Evolutionary conservation across 1,139 yeast genomes (phyloP), one percentile per base, ranked within the genome.

Genomic region (Taphrina communis): DNA sequence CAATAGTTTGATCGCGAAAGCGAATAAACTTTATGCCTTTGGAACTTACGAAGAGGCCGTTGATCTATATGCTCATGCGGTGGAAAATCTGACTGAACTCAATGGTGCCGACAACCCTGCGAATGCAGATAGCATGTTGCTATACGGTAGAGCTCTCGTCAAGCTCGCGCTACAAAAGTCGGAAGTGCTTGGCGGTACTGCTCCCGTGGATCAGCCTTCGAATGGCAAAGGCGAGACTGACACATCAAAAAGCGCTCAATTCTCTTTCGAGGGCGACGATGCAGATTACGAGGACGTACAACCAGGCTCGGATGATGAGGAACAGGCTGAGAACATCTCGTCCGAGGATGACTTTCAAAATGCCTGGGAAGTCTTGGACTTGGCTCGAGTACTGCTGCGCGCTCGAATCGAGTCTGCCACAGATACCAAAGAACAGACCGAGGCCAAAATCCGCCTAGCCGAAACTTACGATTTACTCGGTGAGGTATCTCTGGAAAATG

Each of bases 311-410:
- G 78, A 74, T 6, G 79, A 74, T 6, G 81, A 76, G 6, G 81
- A 76, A 6, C 80, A 77, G 2, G 75, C 71, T 1, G 78, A 75
- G 7, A 82, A 79, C 25, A 86, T 80, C 57, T 85, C 81, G 42
- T 86, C 84, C 53, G 88, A 87, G 73, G 82, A 86, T 46, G 97
- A 91, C 75, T 88, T 92, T 75, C 96, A 89, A 76, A 83, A 87
- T 35, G 96, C 97, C 0, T 91, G 97, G 97, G 94, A 88, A 71
- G 85, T 90, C 25, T 81, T 90, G 50, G 97, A 92, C 75, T 80
- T 89, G 60, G 84, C 96, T 0, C 82, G 97, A 73, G 81, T 88
- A 0, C 77, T 89, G 50, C 88, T 85, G 73, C 87, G 86, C 72
- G 78, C 80, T 44, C 76, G 82, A 68, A 75, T 86, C 14, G 80